Evolutionary conservation across 1,284 basidiomycete species (phyloP).

Genomic region (Phellopilus nigrolimitatus): DNA sequence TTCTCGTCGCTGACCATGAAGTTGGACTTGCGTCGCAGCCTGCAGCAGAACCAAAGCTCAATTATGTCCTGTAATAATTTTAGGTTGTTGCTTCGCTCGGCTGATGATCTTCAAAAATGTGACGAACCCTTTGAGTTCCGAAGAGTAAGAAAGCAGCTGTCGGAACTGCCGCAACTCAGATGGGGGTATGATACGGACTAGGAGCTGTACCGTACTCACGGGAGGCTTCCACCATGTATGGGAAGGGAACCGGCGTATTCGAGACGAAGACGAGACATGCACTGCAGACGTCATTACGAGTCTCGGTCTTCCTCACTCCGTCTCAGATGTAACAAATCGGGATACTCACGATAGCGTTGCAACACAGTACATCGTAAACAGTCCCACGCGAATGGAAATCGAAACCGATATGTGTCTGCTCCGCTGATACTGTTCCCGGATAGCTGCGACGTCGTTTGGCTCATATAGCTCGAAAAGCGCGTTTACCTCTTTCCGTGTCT

Average conservation of each 20-base stretch:
- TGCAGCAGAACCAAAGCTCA: conserved; percentile 29
- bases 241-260: conserved; percentile 30
- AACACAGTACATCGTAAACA: conserved; percentile 42
- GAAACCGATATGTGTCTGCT: conserved; percentile 11
- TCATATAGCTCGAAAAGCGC: conserved; percentile 23
- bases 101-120: background rate
- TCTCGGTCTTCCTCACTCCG: too few relatives aligned
- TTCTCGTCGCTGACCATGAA: background rate
- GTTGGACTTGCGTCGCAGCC: background rate
- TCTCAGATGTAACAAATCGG: background rate
- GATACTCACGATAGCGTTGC: conserved; percentile 38
- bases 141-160: conserved; percentile 41
- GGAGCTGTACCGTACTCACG: conserved; percentile 32
- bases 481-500: conserved; percentile 13
- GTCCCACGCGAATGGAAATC: conserved; percentile 31
- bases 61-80: conserved; percentile 32
- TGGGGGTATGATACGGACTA: background rate
- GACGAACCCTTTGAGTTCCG: conserved; percentile 40
- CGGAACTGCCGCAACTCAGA: conserved; percentile 33
- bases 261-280: conserved; percentile 40
- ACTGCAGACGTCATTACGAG: conserved; percentile 32
- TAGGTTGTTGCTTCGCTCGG: background rate
- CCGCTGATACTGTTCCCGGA: conserved; percentile 8
- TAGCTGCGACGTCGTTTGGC: conserved; percentile 1
- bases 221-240: conserved; percentile 48